Base-by-base conservation (phyloP, 2,329 filamentous ascomycete species). In the Colletotrichum australisinense region DNA sequence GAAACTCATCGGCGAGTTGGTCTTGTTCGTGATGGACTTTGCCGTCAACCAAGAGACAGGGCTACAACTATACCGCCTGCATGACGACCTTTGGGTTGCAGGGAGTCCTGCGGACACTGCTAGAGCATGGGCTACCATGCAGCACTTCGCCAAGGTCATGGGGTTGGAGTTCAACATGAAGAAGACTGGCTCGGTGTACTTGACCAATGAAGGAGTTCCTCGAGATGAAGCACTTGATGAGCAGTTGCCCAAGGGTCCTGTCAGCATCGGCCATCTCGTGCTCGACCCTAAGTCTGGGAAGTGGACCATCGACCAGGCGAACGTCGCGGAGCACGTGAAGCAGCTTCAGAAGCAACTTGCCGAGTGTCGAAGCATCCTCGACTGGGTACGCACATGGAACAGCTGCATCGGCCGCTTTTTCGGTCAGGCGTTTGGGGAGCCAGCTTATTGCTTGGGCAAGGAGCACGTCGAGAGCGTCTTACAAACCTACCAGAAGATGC, bases 21-120 rank as follows among this genome's bases (percentile, higher is more conserved):
- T 91, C 0, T 81, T 93, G 0, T 93, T 93, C 77, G 91, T 89
- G 72, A 87, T 93, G 76, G 92, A 93, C 77, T 91, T 90, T 76
- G 85, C 90, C 0, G 86, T 93, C 68, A 93, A 92, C 69, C 86
- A 89, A 72, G 81, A 83, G 1, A 90, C 91, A 0, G 90, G 90
- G 0, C 81, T 83, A 1, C 83, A 86, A n/a, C 80, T 93, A 12
- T 91, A 91, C 78, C 88, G 92, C 14, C 83, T 92, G 49, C 87
- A 92, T 64, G 86, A 88, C 70, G 86, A 88, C 64, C 75, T 88
- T 14, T 88, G 86, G 85, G 59, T 69, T 5, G 55, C 46, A n/a
- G 84, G 84, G 3, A 79, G 86, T 22, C 84, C 85, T 5, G 76
- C 80, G 2, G 78, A 79, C 4, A 84, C 83, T 62, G 81, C 79